A percentile compares a stretch with the other conserved stretches of the same genome.
phyloP scores from a whole-genome alignment of 257 asterid species.

The Linderniella brevidens region DNA sequence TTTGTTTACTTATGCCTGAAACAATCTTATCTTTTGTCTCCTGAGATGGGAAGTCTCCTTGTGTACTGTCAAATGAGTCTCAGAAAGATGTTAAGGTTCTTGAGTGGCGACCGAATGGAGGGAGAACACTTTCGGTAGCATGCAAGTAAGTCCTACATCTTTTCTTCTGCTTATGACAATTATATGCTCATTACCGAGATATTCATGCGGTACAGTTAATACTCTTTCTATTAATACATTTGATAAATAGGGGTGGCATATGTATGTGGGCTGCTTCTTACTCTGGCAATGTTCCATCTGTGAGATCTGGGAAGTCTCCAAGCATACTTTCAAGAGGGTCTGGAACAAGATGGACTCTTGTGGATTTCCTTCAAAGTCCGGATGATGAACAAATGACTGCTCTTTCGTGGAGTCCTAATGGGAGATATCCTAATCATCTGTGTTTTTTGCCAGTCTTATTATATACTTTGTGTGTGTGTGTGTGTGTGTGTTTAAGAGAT shows the following conservation, averaged over 20 bases:
- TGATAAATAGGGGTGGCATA: conserved; percentile 58
- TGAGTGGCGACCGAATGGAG: conserved; percentile 96
- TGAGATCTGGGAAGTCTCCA: conserved; percentile 57
- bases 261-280: conserved; percentile 93
- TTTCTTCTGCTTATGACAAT: not conserved
- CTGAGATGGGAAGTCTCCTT: conserved; percentile 59
- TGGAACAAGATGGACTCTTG: conserved; percentile 63
- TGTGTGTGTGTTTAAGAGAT: no score
- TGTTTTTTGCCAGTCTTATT: conserved; percentile 1
- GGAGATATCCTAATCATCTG: conserved; percentile 60
- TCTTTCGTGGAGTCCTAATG: conserved; percentile 96
- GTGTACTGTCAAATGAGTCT: conserved; percentile 41
- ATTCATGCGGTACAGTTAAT: not conserved
- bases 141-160: conserved; percentile 57
- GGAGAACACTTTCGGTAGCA: conserved; percentile 72
- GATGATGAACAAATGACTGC: conserved; percentile 67
- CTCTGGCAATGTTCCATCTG: conserved; percentile 70
- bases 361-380: conserved; percentile 71
- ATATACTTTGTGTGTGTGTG: conserved; percentile 2
- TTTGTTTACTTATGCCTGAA: no score
- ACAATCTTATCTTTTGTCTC: conserved; percentile 4
- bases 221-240: not conserved
- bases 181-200: not conserved
- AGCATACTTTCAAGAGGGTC: conserved; percentile 68
- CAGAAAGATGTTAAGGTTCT: conserved; percentile 66